Conservation (phyloP, 2,329 filamentous ascomycete genomes). For the Talaromyces marneffei region DNA sequence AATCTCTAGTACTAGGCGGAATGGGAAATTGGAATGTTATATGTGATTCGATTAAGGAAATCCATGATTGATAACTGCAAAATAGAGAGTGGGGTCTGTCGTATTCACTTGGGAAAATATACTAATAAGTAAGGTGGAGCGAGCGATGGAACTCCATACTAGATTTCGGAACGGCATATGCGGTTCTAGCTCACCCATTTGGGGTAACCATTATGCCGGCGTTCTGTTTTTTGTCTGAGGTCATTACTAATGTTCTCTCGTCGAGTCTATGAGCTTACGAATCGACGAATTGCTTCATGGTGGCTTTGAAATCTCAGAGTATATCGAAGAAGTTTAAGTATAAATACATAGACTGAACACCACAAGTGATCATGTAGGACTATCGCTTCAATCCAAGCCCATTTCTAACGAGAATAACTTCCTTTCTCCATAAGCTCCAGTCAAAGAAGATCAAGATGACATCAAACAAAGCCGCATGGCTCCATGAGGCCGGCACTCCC, state of each 20-base stretch:
- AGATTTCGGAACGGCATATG: slow-evolving; percentile 9
- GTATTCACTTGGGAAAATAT: too few relatives aligned
- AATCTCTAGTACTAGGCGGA: neutral
- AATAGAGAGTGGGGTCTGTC: neutral
- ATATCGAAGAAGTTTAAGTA: neutral
- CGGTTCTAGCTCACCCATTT: neutral
- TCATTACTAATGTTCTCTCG: neutral
- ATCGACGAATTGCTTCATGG: neutral
- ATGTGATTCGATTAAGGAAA: neutral
- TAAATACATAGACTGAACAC: neutral
- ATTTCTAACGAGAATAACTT: neutral
- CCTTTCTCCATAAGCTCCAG: neutral
- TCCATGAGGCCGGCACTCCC: slow-evolving; percentile 6
- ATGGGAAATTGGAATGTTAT: neutral
- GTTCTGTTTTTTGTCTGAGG: neutral
- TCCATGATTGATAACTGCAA: neutral
- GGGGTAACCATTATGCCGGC: neutral
- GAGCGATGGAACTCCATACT: neutral
- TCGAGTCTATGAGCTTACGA: neutral
- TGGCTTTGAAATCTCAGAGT: neutral
- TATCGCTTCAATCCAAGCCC: neutral
- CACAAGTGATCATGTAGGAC: neutral
- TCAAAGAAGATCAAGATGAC: neutral
- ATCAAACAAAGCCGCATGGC: slow-evolving; percentile 17
- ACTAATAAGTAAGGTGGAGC: neutral